Evolutionary conservation across 2,329 filamentous ascomycete species (phyloP), one percentile per base, ranked within the genome.

Genomic region (Pseudocercospora cruenta): DNA sequence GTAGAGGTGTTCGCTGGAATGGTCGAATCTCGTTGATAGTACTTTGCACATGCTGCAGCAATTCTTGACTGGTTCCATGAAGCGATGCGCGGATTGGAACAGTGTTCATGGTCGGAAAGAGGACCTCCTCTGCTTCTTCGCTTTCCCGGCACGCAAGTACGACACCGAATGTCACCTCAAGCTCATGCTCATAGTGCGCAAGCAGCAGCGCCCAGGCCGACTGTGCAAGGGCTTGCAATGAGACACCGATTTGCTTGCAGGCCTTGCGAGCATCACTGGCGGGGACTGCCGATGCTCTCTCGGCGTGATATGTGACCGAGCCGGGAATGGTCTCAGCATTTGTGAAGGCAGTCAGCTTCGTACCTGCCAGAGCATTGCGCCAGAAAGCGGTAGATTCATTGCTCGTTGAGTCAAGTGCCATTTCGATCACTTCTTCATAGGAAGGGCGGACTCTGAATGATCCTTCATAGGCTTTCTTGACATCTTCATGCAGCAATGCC

Each of bases 61-160:
- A 89, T 0, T 88, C 84, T 0, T 77, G 69, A 0, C 86, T 80
- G 0, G 84, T 88, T 1, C 92, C 92, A 71, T 95, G 91, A 2
- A 97, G 76, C 2, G 94, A 83, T 1, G 86, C 86, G 10, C 93
- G 85, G 7, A 96, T 83, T 0, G 90, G 87, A 0, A 97, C 88
- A 0, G 94, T 97, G 74, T 96, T 97, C 91, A 97, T 97, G 0
- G 91, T 92, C 0, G 94, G 94, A 73, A 97, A 97, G 74, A 94
- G 83, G 12, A 94, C 78, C 26, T 86, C 78, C 51, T 91, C 86
- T 0, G 88, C 86, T 16, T 86, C 85, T 54, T 91, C 89, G 9
- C 87, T 88, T 64, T 95, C 92, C n/a, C 94, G 86, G 16, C 94
- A 94, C 0, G 93, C 93, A 12, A 97, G 82, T 0, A 97, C 90